Percentiles rank a stretch among this genome's conserved stretches.
These are phyloP conservation scores for Arabidopsis arenosa DNA, from an alignment of 345 rosid species.

Conservation along the genomic window DNA sequence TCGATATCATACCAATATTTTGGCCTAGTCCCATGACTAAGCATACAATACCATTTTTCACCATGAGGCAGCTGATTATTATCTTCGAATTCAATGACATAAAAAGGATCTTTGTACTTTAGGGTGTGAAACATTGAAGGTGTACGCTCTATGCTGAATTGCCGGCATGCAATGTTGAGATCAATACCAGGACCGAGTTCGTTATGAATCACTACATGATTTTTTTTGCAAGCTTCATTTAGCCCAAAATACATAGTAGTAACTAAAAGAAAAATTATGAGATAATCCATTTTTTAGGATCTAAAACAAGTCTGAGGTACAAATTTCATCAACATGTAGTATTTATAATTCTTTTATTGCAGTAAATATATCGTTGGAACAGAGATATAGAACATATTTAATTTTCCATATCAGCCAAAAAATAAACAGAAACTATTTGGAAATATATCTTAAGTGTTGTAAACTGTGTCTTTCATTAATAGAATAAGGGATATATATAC, in stretches of 20 bases:
- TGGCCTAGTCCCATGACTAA: constrained; percentile 4
- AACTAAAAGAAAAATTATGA: background rate
- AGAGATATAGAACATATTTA: too few species aligned
- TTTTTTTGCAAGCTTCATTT: constrained; percentile 17
- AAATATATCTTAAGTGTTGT: too few species aligned
- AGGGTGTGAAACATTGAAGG: background rate
- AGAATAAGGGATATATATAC: too few species aligned
- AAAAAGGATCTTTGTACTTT: background rate
- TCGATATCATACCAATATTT: background rate
- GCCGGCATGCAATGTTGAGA: constrained; percentile 1
- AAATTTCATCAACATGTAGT: background rate
- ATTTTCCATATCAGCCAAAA: background rate
- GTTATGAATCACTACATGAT: constrained; percentile 21
- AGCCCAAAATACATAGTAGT: background rate
- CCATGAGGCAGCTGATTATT: background rate
- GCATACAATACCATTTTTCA: background rate
- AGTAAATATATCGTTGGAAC: too few species aligned
- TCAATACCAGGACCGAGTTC: background rate
- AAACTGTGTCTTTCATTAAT: too few species aligned
- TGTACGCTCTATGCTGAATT: background rate
- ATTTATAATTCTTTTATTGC: background rate
- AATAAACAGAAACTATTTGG: too few species aligned
- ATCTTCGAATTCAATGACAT: background rate
- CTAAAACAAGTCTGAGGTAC: background rate
- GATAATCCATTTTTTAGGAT: background rate